Conservation (phyloP, 2,329 filamentous ascomycete species). For the Blastomyces emzantsi region DNA sequence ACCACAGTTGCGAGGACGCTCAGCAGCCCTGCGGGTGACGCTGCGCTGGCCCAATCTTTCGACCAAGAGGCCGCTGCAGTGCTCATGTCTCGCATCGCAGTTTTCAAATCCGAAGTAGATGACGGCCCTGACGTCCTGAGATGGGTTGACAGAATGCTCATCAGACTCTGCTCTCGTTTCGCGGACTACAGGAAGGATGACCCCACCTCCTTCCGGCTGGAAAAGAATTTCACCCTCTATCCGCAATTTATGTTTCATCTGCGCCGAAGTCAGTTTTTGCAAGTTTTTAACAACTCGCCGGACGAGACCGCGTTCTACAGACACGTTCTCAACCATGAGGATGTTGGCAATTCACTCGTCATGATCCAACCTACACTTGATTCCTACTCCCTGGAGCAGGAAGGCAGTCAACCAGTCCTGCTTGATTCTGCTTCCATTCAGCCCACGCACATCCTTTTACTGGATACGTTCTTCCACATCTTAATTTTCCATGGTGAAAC, state of each 20-base stretch:
- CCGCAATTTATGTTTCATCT: conserved; percentile 99
- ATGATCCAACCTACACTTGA: conserved; percentile 99
- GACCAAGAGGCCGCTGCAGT: conserved; percentile 97
- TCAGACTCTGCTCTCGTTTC: conserved; percentile 89
- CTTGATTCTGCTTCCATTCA: conserved; percentile 96
- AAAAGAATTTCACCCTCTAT: conserved; percentile 99
- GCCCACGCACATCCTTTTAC: conserved; percentile 80
- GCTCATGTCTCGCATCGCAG: conserved; percentile 97
- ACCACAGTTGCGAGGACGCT: conserved; percentile 88
- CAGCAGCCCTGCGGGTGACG: conserved; percentile 88
- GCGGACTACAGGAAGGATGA: conserved; percentile 98
- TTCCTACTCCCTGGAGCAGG: conserved; percentile 94
- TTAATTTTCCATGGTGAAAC: conserved; percentile 99
- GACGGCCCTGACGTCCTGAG: conserved; percentile 96
- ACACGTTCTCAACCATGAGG: conserved; percentile 94
- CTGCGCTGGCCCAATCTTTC: conserved; percentile 91
- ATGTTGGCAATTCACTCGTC: conserved; percentile 89
- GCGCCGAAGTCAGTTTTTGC: conserved; percentile 90
- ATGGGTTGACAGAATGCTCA: conserved; percentile 98
- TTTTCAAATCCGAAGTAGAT: conserved; percentile 97
- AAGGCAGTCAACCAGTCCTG: conserved; percentile 85
- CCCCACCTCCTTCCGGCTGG: conserved; percentile 87
- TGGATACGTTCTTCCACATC: conserved; percentile 99
- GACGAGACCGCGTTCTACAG: conserved; percentile 99
- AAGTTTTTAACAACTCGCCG: conserved; percentile 99